These are phyloP conservation scores for Populus deltoides DNA, from an alignment of 345 rosid genomes.

Conservation along the genomic window DNA sequence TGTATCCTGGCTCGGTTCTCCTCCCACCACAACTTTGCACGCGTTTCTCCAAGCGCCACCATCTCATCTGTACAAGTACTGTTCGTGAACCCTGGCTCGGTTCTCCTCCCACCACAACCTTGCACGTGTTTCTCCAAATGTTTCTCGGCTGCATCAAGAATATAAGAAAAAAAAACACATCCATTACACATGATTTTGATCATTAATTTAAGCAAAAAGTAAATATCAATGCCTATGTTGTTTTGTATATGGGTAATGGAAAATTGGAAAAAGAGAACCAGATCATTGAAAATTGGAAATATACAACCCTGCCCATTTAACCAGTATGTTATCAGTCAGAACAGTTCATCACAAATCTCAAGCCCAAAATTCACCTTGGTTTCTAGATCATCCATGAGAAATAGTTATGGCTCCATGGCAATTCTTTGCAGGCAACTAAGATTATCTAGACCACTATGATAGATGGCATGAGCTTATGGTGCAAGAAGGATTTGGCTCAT, in stretches of 20 bases:
- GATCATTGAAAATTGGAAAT: neutral
- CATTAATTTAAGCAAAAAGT: neutral
- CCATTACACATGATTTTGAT: neutral
- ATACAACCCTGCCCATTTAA: neutral
- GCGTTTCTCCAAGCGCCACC: constrained; percentile 26
- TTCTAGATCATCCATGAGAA: constrained; percentile 3
- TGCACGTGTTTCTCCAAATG: constrained; percentile 80
- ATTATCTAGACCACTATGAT: neutral
- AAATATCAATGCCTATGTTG: neutral
- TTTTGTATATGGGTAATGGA: neutral
- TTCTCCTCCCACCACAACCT: constrained; percentile 98
- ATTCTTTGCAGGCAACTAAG: neutral
- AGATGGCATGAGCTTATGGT: neutral
- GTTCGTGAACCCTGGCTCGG: constrained; percentile 86
- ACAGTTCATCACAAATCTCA: neutral
- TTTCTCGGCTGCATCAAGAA: constrained; percentile 75
- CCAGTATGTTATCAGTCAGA: neutral
- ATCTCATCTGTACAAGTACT: constrained; percentile 49
- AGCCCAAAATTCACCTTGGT: neutral
- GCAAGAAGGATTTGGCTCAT: neutral
- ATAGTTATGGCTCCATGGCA: neutral
- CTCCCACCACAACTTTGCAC: constrained; percentile 95
- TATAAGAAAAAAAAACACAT: neutral
- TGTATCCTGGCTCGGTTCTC: constrained; percentile 90
- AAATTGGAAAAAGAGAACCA: neutral